Evolutionary conservation across 2,329 filamentous ascomycete species (phyloP), one percentile per base, ranked within the genome.

Genomic region (Albifimbria verrucaria): DNA sequence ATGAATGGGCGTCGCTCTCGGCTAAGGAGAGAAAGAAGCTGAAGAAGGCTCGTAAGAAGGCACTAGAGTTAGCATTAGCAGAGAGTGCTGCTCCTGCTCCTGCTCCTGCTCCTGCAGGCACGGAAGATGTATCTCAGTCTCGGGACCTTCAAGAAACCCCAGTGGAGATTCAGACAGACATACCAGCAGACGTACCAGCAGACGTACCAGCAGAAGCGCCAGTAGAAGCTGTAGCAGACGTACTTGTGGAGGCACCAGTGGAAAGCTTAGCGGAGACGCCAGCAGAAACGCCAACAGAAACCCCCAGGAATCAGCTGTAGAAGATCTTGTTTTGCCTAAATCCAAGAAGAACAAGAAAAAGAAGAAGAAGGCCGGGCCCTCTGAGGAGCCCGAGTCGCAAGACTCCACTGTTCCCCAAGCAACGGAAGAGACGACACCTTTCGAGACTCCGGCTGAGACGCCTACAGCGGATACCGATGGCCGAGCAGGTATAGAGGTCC

Each of bases 11-110:
- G 22, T 54, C 48, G 1, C 45, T 57, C 12, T 58, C 49, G 26
- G 50, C 53, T 15, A 66, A 60, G 49, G 57, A 65, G 22, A 61
- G 57, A 53, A 63, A 65, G 54, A 65, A 65, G 51, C 51, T 55
- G 20, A 62, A 61, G 46, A 62, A 62, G 49, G 55, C 57, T 22
- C 59, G 57, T 46, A 61, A 59, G 53, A 61, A 55, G 54, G 55
- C 32, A n/a, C 32, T 39, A 12, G 32, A 39, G 32, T 39, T n/a
- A n/a, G n/a, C n/a, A n/a, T n/a, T n/a, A n/a, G n/a, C n/a, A n/a
- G n/a, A 49, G 22, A 56, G 55, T 3, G 25, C 41, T 7, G 24
- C 18, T 41, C 46, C 17, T 18, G 50, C 48, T 18, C 4, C 52
- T n/a, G 17, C 23, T 25, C 26, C 51, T 23, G 41, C 18, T 23